phyloP scores from a whole-genome alignment of 2,329 filamentous ascomycete species.

The Decorospora gaudefroyi region DNA sequence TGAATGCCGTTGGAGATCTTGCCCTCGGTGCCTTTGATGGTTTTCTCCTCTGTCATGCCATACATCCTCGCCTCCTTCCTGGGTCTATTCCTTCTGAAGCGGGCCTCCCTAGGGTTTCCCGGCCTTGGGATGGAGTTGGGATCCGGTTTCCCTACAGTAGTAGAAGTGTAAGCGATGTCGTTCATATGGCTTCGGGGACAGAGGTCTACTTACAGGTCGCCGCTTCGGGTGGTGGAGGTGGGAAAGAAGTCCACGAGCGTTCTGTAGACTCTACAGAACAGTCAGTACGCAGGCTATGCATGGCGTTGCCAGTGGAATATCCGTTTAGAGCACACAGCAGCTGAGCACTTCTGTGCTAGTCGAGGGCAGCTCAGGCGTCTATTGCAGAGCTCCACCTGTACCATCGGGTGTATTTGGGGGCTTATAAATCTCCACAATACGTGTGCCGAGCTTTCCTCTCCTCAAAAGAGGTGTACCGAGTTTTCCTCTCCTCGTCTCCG shows the following conservation, averaged over 20 bases:
- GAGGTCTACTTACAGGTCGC: slow-evolving; percentile 7
- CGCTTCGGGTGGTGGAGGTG: slow-evolving; percentile 11
- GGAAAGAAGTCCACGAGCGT: slow-evolving; percentile 15
- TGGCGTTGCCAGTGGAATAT: too few species aligned
- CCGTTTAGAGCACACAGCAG: too few species aligned
- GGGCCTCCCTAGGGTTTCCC: slow-evolving; percentile 3
- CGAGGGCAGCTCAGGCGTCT: too few species aligned
- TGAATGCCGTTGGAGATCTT: too few species aligned
- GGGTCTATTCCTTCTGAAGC: slow-evolving; percentile 5
- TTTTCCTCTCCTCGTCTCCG: too few species aligned
- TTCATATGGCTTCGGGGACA: neutral
- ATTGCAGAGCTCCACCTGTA: too few species aligned
- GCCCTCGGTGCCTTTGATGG: too few species aligned
- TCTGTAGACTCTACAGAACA: neutral
- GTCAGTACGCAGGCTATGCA: neutral
- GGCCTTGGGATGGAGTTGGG: slow-evolving; percentile 10
- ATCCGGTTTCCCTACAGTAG: slow-evolving; percentile 9
- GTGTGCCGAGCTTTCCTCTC: too few species aligned
- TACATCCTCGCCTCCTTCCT: slow-evolving; percentile 1
- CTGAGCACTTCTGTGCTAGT: too few species aligned
- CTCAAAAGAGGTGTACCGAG: too few species aligned
- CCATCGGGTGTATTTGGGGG: too few species aligned
- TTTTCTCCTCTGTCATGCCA: neutral
- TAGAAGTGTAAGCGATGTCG: neutral
- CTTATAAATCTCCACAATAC: too few species aligned